Evolutionary conservation across 2,329 filamentous ascomycete species (phyloP).

Genomic region (Lecanicillium sp.): DNA sequence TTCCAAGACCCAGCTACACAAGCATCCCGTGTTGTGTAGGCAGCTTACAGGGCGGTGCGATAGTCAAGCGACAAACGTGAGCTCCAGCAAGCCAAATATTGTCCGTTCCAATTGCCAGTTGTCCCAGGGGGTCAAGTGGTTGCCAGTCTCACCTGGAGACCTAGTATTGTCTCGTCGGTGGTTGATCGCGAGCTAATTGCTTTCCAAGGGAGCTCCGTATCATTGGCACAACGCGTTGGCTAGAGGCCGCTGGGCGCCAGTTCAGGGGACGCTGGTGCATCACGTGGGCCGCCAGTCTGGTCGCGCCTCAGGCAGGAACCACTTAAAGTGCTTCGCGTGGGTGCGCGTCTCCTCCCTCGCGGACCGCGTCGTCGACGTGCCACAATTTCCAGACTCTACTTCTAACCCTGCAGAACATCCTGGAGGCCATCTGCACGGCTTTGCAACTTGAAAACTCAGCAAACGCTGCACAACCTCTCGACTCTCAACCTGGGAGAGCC

Average conservation of each 20-base stretch:
- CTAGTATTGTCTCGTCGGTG: not conserved
- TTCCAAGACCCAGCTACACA: too few species aligned
- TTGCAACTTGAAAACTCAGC: conserved; percentile 22
- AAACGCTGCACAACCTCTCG: too few species aligned
- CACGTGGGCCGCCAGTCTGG: conserved; percentile 19
- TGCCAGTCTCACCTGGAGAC: too few species aligned
- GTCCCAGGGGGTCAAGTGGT: too few species aligned
- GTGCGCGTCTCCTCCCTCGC: conserved; percentile 25
- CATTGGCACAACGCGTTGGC: conserved; percentile 15
- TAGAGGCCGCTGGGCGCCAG: conserved; percentile 12
- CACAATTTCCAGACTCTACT: conserved; percentile 20
- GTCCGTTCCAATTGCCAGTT: too few species aligned
- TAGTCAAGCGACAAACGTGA: too few species aligned
- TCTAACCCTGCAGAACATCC: conserved; percentile 12
- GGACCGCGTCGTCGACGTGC: conserved; percentile 29
- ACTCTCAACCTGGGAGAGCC: too few species aligned
- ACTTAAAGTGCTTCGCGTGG: conserved; percentile 30
- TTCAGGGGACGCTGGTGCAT: conserved; percentile 19
- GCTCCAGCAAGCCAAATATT: too few species aligned
- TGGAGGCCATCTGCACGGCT: not conserved
- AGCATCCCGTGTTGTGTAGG: too few species aligned
- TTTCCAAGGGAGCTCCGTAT: conserved; percentile 13
- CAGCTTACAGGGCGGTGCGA: too few species aligned
- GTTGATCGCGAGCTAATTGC: not conserved
- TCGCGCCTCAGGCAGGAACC: conserved; percentile 25